Conservation (phyloP, 2,329 filamentous ascomycete species). For the Pyrenochaeta sp. region DNA sequence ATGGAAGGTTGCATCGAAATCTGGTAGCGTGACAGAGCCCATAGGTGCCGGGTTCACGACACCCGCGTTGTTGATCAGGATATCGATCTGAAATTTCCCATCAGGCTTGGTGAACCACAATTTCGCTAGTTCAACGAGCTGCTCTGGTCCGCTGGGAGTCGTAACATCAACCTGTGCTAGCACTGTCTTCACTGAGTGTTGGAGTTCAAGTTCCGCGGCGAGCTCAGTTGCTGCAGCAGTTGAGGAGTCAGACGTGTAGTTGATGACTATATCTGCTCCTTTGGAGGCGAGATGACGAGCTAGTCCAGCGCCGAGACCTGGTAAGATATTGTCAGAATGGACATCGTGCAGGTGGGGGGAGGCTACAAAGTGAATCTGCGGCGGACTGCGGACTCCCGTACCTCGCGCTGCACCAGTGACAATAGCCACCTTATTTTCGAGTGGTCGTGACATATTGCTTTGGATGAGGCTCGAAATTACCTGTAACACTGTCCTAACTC, state of each 20-base stretch:
- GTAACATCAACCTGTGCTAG: constrained; percentile 74
- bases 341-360: neutral
- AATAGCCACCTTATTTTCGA: constrained; percentile 76
- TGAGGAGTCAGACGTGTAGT: constrained; percentile 71
- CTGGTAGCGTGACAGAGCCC: constrained; percentile 11
- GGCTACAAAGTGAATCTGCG: neutral
- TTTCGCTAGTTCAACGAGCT: constrained; percentile 64
- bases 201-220: constrained; percentile 59
- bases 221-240: constrained; percentile 49
- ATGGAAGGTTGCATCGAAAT: constrained; percentile 68
- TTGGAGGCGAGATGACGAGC: constrained; percentile 75
- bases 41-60: constrained; percentile 67
- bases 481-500: no score
- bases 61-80: constrained; percentile 85
- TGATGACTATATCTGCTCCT: constrained; percentile 72
- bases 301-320: constrained; percentile 74
- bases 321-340: neutral
- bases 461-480: no score
- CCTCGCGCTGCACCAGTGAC: constrained; percentile 80
- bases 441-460: constrained; percentile 12
- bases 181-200: constrained; percentile 66
- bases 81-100: constrained; percentile 72
- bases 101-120: constrained; percentile 60
- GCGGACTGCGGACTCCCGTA: constrained; percentile 52
- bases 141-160: constrained; percentile 63